Evolutionary conservation across 2,329 filamentous ascomycete genomes (phyloP).

Genomic region (Penicillium concentricum): DNA sequence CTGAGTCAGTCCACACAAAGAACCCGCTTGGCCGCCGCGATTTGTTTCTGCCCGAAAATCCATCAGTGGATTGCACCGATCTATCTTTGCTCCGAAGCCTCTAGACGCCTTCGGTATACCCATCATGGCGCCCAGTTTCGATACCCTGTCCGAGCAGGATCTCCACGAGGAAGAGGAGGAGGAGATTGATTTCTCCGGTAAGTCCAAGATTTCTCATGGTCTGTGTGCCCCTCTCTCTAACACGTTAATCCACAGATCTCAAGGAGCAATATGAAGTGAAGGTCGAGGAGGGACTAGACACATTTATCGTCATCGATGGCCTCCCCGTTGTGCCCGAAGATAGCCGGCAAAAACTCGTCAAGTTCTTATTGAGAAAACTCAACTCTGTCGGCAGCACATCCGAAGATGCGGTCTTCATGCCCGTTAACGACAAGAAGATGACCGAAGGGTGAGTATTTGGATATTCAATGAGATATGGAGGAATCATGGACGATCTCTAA

Average conservation of each 20-base stretch:
- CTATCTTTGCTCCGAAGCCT: constrained; percentile 20
- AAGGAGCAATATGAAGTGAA: constrained; percentile 93
- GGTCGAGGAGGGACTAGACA: constrained; percentile 91
- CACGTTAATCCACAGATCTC: constrained; percentile 59
- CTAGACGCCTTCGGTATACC: constrained; percentile 22
- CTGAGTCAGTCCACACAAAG: constrained; percentile 38
- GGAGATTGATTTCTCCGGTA: constrained; percentile 84
- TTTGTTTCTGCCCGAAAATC: constrained; percentile 41
- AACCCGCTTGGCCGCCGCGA: constrained; percentile 27
- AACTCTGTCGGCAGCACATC: constrained; percentile 79
- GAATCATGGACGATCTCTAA: constrained; percentile 3
- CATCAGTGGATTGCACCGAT: constrained; percentile 25
- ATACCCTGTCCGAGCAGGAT: constrained; percentile 87
- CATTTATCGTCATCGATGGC: constrained; percentile 94
- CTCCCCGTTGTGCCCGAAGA: constrained; percentile 86
- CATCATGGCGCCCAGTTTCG: constrained; percentile 91
- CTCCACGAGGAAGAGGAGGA: constrained; percentile 88
- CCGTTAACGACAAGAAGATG: constrained; percentile 80
- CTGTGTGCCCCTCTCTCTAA: constrained; percentile 32
- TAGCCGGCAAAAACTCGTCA: constrained; percentile 89
- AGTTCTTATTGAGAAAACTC: constrained; percentile 93
- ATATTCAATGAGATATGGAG: background rate
- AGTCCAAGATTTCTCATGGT: constrained; percentile 25
- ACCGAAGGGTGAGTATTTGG: constrained; percentile 70
- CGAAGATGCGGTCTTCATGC: constrained; percentile 92